These are phyloP conservation scores for Neofusicoccum umdonicola DNA, from an alignment of 2,329 filamentous ascomycete genomes.

Conservation along the genomic window DNA sequence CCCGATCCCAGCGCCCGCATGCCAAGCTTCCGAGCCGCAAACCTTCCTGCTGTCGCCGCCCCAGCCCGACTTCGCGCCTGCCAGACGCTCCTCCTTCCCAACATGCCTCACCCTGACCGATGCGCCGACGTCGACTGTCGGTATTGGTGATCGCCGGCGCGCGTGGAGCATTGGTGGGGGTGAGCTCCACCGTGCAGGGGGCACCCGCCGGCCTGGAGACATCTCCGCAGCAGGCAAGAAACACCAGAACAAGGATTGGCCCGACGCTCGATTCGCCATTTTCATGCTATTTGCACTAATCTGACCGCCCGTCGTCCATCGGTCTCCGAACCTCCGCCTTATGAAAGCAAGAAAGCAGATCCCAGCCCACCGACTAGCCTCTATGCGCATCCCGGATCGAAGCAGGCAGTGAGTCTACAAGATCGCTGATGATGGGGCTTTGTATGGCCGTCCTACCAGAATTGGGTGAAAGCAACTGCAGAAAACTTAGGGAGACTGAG, in stretches of 20 bases:
- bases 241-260: not conserved
- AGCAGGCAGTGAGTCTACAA: too few species aligned
- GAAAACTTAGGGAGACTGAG: too few species aligned
- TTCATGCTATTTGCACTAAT: not conserved
- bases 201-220: not conserved
- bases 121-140: constrained; percentile 1
- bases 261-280: not conserved
- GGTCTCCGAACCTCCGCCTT: not conserved
- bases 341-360: not conserved
- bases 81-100: not conserved
- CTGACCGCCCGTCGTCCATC: not conserved
- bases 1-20: constrained; percentile 1
- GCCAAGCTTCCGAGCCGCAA: constrained; percentile 18
- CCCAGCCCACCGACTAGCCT: too few species aligned
- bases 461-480: too few species aligned
- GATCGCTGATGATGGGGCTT: too few species aligned
- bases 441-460: too few species aligned
- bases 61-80: not conserved
- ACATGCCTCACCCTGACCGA: not conserved
- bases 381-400: too few species aligned
- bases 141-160: not conserved
- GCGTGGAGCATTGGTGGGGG: constrained; percentile 4
- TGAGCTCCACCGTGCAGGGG: constrained; percentile 9
- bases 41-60: not conserved
- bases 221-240: not conserved